Evolutionary conservation across 768 basidiomycete species (phyloP), one percentile per base, ranked within the genome.

Genomic region (Trametes villosa): DNA sequence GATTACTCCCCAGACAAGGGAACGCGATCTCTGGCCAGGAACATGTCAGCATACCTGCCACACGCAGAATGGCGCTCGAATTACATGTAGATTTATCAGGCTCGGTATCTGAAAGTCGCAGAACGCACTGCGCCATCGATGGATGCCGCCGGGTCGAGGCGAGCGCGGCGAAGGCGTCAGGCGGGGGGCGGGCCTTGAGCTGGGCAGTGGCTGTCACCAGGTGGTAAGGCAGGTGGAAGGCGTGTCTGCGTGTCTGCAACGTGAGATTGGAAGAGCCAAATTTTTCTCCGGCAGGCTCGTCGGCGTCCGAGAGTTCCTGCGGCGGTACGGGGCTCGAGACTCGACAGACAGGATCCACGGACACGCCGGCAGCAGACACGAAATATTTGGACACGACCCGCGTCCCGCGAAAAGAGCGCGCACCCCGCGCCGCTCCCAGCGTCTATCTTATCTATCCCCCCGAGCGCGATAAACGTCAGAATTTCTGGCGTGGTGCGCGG

Each of bases 1-100:
- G 60, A 61, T 61, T 31, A 55, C 31, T 47, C 22, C 38, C 48
- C 50, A 29, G 49, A 58, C 50, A 47, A 52, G 55, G 61, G 56
- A 60, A 48, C 29, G 13, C 20, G 47, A 51, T 59, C 59, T 53
- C 48, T 57, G 55, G 30, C 40, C 55, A 46, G 38, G 53, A 60
- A 34, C 56, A 51, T 41, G 57, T 63, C 62, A 63, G 62, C 53
- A 42, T 47, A 41, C 41, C 61, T 38, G 53, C 36, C 46, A 50
- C 49, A 47, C 44, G 41, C 30, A 30, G 12, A 48, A 33, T 22
- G 57, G 38, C 33, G 44, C 20, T 26, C 22, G 42, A 41, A 30
- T 55, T 54, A 60, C 59, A 53, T 46, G 52, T n/a, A n/a, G n/a
- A n/a, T 53, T 60, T 47, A 29, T 38, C 36, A 27, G 20, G 20